A percentile compares a stretch with the other conserved stretches of the same genome.
Evolutionary conservation across 1,284 basidiomycete genomes (phyloP).

Genomic region (Earliella scabrosa): DNA sequence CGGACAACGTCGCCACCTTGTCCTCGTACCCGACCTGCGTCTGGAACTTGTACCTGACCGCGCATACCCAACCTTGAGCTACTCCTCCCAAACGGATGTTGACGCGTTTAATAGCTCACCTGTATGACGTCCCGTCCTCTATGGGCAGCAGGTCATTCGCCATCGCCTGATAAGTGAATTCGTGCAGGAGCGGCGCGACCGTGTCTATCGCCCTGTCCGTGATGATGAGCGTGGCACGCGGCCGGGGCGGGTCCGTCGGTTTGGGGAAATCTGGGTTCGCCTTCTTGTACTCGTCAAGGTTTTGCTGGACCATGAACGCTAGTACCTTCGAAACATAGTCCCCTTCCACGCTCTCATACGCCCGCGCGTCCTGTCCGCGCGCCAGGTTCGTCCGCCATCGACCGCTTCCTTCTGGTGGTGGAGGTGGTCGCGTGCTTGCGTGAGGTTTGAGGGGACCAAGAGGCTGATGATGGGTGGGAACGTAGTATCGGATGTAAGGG

Average conservation of each 20-base stretch:
- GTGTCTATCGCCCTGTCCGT: constrained; percentile 97
- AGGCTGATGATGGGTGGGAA: constrained; percentile 83
- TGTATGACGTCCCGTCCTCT: constrained; percentile 85
- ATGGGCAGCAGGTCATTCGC: constrained; percentile 92
- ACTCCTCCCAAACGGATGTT: background rate
- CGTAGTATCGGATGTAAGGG: constrained; percentile 94
- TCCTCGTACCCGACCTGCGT: constrained; percentile 87
- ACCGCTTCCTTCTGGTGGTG: constrained; percentile 62
- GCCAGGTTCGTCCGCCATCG: constrained; percentile 79
- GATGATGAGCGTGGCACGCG: constrained; percentile 86
- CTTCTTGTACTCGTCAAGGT: constrained; percentile 86
- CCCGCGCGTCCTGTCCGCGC: constrained; percentile 65
- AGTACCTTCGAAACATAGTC: constrained; percentile 80
- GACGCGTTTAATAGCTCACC: constrained; percentile 52
- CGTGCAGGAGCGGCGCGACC: constrained; percentile 90
- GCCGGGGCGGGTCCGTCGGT: constrained; percentile 64
- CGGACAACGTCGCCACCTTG: constrained; percentile 83
- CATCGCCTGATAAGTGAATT: constrained; percentile 99
- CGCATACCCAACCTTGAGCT: background rate
- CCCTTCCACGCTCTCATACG: constrained; percentile 66
- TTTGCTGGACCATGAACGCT: constrained; percentile 81
- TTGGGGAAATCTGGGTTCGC: constrained; percentile 88
- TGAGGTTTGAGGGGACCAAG: constrained; percentile 84
- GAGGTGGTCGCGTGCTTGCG: constrained; percentile 58
- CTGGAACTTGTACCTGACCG: constrained; percentile 88